phyloP scores from a whole-genome alignment of 805 yeast genomes.

The Brettanomyces anomalus region DNA sequence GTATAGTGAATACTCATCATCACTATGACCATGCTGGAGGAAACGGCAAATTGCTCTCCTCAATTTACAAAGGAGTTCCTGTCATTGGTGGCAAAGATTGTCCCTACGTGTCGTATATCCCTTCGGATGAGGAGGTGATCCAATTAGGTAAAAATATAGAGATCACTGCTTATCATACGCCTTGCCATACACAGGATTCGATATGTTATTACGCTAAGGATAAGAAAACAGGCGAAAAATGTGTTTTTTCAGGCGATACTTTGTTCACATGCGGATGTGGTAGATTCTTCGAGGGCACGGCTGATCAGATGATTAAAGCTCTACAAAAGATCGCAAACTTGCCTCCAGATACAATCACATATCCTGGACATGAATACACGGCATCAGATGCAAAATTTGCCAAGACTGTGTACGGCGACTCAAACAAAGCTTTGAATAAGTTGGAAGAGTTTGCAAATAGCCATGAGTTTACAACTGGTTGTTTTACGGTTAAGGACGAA shows the following conservation, averaged over 20 bases:
- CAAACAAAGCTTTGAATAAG: slow-evolving; percentile 39
- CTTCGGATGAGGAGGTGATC: slow-evolving; percentile 52
- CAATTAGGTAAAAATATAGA: slow-evolving; percentile 55
- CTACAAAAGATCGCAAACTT: slow-evolving; percentile 52
- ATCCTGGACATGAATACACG: slow-evolving; percentile 97
- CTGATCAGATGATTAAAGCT: slow-evolving; percentile 68
- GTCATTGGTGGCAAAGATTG: slow-evolving; percentile 81
- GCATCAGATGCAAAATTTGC: slow-evolving; percentile 73
- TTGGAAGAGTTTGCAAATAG: slow-evolving; percentile 42
- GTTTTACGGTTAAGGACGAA: slow-evolving; percentile 80
- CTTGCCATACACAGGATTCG: slow-evolving; percentile 97
- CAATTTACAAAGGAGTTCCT: slow-evolving; percentile 39
- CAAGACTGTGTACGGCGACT: slow-evolving; percentile 43
- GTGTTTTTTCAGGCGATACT: slow-evolving; percentile 94
- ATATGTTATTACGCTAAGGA: slow-evolving; percentile 80
- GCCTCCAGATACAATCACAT: slow-evolving; percentile 65
- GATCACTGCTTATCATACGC: slow-evolving; percentile 83
- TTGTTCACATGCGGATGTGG: slow-evolving; percentile 94
- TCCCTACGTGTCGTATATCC: slow-evolving; percentile 63
- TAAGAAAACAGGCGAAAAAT: slow-evolving; percentile 48
- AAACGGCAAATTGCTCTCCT: slow-evolving; percentile 33
- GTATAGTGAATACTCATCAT: slow-evolving; percentile 93
- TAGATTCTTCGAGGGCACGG: slow-evolving; percentile 88
- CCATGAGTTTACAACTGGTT: slow-evolving; percentile 77
- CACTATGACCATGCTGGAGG: slow-evolving; percentile 96